These are phyloP conservation scores for Herpetospermum pedunculosum DNA, from an alignment of 306 rosid species.

Conservation along the genomic window DNA sequence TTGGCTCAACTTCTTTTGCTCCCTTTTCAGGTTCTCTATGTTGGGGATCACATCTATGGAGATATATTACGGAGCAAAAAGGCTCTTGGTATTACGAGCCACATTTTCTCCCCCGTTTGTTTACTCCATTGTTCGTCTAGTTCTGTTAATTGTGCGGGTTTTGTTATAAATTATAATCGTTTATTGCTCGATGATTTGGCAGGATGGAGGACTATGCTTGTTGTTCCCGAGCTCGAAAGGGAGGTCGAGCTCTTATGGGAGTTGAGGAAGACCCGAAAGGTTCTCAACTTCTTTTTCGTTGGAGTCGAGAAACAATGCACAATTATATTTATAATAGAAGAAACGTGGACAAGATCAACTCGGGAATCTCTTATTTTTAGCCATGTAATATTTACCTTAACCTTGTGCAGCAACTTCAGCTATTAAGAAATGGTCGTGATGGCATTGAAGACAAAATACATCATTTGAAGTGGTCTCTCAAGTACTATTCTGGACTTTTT, in stretches of 20 bases:
- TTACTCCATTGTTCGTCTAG: background rate
- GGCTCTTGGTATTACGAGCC: constrained; percentile 68
- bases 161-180: background rate
- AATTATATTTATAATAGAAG: background rate
- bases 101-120: constrained; percentile 5
- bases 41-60: constrained; percentile 97
- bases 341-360: background rate
- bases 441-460: constrained; percentile 75
- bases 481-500: constrained; percentile 24
- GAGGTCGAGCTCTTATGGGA: constrained; percentile 86
- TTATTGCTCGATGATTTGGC: constrained; percentile 7
- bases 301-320: background rate
- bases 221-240: constrained; percentile 87
- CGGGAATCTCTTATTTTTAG: background rate
- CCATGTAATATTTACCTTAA: background rate
- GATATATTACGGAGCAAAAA: constrained; percentile 95
- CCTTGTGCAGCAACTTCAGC: constrained; percentile 56
- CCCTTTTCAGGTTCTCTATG: constrained; percentile 70
- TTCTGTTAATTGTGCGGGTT: background rate
- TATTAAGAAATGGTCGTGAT: constrained; percentile 68
- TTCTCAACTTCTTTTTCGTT: constrained; percentile 6
- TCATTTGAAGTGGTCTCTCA: constrained; percentile 73
- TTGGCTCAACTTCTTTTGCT: background rate
- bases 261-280: constrained; percentile 78
- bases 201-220: constrained; percentile 99